Conservation (phyloP, 225 moss, liverwort and hornwort species). For the Pseudisothecium myosuroides region DNA sequence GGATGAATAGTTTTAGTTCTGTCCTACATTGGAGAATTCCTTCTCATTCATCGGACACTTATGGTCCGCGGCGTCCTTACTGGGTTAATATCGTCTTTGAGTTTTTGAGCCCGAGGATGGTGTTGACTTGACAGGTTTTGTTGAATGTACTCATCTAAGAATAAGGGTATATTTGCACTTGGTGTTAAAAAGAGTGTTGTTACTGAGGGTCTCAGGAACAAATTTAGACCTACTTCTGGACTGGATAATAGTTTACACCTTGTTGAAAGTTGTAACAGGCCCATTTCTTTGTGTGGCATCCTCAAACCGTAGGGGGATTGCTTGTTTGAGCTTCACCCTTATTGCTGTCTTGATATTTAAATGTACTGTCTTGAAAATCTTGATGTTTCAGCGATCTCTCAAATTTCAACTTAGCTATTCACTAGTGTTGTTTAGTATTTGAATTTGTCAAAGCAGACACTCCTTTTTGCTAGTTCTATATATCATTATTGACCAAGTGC, state of each 20-base stretch:
- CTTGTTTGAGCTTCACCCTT: neutral
- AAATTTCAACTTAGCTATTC: neutral
- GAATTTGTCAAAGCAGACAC: neutral
- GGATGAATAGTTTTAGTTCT: no score
- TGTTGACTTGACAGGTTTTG: neutral
- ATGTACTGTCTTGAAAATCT: neutral
- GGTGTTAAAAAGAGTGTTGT: no score
- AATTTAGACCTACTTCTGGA: no score
- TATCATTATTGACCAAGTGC: neutral
- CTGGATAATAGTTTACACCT: no score
- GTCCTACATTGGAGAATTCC: no score
- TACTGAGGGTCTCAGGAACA: no score
- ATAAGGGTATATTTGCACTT: neutral
- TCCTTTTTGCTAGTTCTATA: neutral
- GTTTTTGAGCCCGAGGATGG: neutral
- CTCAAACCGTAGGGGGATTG: neutral
- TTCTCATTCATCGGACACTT: no score
- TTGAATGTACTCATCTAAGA: neutral
- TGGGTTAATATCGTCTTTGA: neutral
- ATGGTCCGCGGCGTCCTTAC: no score
- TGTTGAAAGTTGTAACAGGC: neutral
- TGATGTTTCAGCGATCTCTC: neutral
- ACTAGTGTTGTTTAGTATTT: neutral
- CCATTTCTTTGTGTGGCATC: neutral
- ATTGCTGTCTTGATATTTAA: neutral